Base-by-base conservation (phyloP, 2,329 filamentous ascomycete genomes). In the Cryphonectria radicalis region DNA sequence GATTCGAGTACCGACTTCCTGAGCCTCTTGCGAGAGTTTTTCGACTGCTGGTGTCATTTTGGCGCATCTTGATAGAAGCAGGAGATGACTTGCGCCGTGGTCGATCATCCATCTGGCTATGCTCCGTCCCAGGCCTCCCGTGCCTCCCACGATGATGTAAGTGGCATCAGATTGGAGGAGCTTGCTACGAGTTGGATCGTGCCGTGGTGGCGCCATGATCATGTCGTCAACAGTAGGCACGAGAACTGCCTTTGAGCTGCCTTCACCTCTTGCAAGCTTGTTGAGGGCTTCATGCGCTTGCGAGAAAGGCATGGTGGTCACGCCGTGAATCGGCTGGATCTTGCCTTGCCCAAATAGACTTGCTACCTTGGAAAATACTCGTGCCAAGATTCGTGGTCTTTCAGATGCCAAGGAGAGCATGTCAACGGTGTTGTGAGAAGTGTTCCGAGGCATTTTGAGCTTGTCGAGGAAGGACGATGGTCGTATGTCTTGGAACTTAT, bases 381-480 rank as follows among this genome's bases (percentile, higher is more conserved):
- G 79, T 32, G 78, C 77, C 74, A 85, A 78, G 2, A 83, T 74
- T 73, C 79, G 80, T 8, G 84, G 84, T 42, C 82, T 78, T 73
- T 84, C 78, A 1, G 77, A 77, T n/a, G 82, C 80, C 4, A 88
- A 75, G 0, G 82, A 77, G 53, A 84, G 81, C 64, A 86, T 77
- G 70, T 87, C 84, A 0, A 86, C 80, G 0, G 84, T 82, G 72
- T 81, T 79, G 73, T 85, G 85, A 59, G 81, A 84, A 32, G 81
- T 81, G 72, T 86, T 86, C 73, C 78, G 80, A 4, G 67, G 43
- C 46, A 43, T 3, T 13, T 25, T 37, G 10, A 63, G 28, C 11
- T 5, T 53, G 22, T 68, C 67, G 11, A 63, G 43, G 19, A 57
- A 55, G 10, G 59, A 55, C 8, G 67, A 57, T 11, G 59, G 14